Evolutionary conservation across 2,329 filamentous ascomycete species (phyloP).

Genomic region (Diaporthe humulicola): DNA sequence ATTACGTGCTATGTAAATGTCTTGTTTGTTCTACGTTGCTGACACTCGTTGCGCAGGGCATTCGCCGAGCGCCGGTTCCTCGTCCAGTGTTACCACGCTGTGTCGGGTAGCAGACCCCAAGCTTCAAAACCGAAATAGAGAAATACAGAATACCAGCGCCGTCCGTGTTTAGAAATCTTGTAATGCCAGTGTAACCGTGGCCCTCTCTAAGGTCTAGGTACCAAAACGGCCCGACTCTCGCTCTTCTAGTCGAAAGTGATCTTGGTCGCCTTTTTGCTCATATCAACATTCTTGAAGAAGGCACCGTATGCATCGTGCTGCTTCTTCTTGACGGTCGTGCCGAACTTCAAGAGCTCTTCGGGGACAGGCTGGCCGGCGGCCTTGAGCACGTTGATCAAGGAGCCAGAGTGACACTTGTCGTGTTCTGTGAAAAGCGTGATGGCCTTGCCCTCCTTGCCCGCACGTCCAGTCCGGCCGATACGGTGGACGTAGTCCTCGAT

Average conservation of each 20-base stretch:
- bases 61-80: conserved; percentile 69
- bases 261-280: conserved; percentile 87
- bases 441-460: conserved; percentile 88
- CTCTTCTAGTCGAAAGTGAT: conserved; percentile 82
- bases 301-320: conserved; percentile 93
- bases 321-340: conserved; percentile 99
- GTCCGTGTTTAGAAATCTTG: background rate
- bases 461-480: conserved; percentile 94
- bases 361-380: conserved; percentile 93
- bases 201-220: background rate
- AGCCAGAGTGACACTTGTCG: conserved; percentile 92
- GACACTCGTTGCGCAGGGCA: conserved; percentile 56
- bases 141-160: background rate
- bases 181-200: background rate
- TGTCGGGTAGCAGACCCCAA: conserved; percentile 48
- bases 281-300: conserved; percentile 92
- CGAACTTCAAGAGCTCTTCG: conserved; percentile 92
- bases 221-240: background rate
- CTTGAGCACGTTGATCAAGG: conserved; percentile 91
- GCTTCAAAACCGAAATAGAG: conserved; percentile 18
- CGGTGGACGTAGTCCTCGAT: conserved; percentile 98
- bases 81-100: conserved; percentile 61
- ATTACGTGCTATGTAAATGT: conserved; percentile 39
- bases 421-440: conserved; percentile 96
- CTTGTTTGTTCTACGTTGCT: conserved; percentile 46